These are phyloP conservation scores for Aspergillus melleus DNA, from an alignment of 2,329 filamentous ascomycete genomes.

Conservation along the genomic window DNA sequence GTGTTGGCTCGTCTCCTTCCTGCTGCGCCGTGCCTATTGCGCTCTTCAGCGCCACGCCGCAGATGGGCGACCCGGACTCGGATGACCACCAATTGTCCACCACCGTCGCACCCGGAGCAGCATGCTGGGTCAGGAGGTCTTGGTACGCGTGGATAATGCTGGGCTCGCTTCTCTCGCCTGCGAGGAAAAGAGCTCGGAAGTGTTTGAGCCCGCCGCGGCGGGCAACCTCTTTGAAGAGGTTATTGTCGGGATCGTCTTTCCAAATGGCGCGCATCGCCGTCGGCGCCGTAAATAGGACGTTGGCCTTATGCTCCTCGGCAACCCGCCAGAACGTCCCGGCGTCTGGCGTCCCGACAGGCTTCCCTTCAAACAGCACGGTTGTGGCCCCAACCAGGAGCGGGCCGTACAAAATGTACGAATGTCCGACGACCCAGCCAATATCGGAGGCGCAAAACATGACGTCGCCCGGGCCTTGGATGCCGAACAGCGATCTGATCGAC, in stretches of 20 bases:
- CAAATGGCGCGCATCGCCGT: constrained; percentile 85
- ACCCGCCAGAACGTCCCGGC: constrained; percentile 87
- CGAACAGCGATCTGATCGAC: constrained; percentile 79
- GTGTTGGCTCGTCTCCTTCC: constrained; percentile 34
- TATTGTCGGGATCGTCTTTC: constrained; percentile 77
- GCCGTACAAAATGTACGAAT: constrained; percentile 86
- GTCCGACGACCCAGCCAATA: constrained; percentile 88
- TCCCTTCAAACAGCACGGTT: constrained; percentile 90
- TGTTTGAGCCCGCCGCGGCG: constrained; percentile 68
- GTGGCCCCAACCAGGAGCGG: constrained; percentile 82
- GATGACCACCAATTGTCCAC: constrained; percentile 76
- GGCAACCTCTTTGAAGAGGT: constrained; percentile 63
- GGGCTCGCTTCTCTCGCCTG: constrained; percentile 86
- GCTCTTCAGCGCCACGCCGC: constrained; percentile 64
- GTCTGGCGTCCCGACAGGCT: constrained; percentile 85
- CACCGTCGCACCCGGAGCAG: constrained; percentile 61
- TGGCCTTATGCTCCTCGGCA: constrained; percentile 80
- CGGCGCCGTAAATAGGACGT: constrained; percentile 80
- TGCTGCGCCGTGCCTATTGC: constrained; percentile 52
- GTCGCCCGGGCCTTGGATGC: constrained; percentile 78
- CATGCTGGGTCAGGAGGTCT: constrained; percentile 66
- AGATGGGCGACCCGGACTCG: constrained; percentile 68
- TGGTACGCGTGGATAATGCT: constrained; percentile 82
- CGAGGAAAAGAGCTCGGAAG: constrained; percentile 76
- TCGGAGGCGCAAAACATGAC: constrained; percentile 80